Evolutionary conservation across 2,329 filamentous ascomycete genomes (phyloP).

Genomic region (Grosmannia serpens): DNA sequence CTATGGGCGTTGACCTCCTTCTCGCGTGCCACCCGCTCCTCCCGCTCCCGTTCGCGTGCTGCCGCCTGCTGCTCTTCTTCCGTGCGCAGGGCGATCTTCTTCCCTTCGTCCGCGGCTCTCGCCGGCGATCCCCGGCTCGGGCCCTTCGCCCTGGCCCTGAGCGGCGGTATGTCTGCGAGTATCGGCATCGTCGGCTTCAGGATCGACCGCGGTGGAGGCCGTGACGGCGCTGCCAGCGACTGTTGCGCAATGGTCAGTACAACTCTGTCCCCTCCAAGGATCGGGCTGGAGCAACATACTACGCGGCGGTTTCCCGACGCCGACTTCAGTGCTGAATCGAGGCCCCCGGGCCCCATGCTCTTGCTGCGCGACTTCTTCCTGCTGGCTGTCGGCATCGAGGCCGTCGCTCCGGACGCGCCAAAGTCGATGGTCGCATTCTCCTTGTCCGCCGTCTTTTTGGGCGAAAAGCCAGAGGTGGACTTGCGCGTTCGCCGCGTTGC

Average conservation of each 20-base stretch:
- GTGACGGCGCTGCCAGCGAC: slow-evolving; percentile 43
- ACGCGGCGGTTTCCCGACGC: slow-evolving; percentile 67
- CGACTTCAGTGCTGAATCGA: slow-evolving; percentile 66
- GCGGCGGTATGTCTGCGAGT: slow-evolving; percentile 53
- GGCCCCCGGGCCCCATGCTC: slow-evolving; percentile 84
- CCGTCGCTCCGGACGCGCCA: slow-evolving; percentile 17
- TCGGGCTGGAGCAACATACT: slow-evolving; percentile 44
- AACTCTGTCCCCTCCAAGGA: slow-evolving; percentile 13
- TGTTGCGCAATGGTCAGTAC: slow-evolving; percentile 15
- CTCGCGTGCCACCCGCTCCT: slow-evolving; percentile 48
- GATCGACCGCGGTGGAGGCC: slow-evolving; percentile 53
- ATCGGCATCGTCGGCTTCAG: slow-evolving; percentile 68
- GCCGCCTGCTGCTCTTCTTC: slow-evolving; percentile 62
- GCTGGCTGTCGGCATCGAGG: slow-evolving; percentile 35
- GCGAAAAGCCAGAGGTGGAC: slow-evolving; percentile 54
- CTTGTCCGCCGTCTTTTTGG: slow-evolving; percentile 50
- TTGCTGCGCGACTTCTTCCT: slow-evolving; percentile 77
- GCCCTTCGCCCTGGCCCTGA: slow-evolving; percentile 27
- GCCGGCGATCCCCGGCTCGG: not conserved
- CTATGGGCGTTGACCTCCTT: slow-evolving; percentile 58
- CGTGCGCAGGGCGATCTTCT: slow-evolving; percentile 53
- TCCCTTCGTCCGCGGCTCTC: slow-evolving; percentile 25
- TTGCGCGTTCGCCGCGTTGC: slow-evolving; percentile 52
- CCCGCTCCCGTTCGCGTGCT: slow-evolving; percentile 55
- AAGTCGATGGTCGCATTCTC: slow-evolving; percentile 67